Percentiles rank a stretch among this genome's conserved stretches.
These are phyloP conservation scores for Puya raimondii DNA, from an alignment of 176 grass and related monocot species.

Conservation along the genomic window DNA sequence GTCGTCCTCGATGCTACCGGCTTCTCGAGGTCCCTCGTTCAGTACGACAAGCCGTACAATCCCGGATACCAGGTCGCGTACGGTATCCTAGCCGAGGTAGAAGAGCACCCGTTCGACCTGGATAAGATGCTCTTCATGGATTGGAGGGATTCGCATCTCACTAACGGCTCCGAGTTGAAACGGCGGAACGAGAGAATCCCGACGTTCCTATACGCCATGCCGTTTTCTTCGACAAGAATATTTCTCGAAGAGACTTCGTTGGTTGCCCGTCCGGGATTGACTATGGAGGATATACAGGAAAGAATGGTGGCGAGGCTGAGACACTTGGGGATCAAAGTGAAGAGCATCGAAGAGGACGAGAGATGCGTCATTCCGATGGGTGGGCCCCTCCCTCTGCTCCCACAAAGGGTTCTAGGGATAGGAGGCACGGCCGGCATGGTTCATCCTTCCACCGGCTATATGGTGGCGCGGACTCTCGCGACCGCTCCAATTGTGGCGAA, in stretches of 20 bases:
- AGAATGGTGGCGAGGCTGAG: slow-evolving; percentile 75
- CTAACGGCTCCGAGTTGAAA: slow-evolving; percentile 34
- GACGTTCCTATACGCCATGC: slow-evolving; percentile 97
- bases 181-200: slow-evolving; percentile 57
- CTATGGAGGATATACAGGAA: slow-evolving; percentile 94
- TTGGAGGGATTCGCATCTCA: slow-evolving; percentile 89
- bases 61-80: slow-evolving; percentile 94
- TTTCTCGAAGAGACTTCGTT: slow-evolving; percentile 96
- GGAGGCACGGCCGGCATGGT: slow-evolving; percentile 97
- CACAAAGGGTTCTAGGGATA: slow-evolving; percentile 88
- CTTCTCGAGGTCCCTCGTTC: slow-evolving; percentile 78
- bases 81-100: slow-evolving; percentile 87
- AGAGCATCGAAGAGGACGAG: slow-evolving; percentile 89
- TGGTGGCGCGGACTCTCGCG: slow-evolving; percentile 89
- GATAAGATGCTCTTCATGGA: slow-evolving; percentile 99
- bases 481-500: slow-evolving; percentile 74
- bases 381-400: slow-evolving; percentile 69
- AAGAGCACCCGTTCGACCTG: slow-evolving; percentile 85
- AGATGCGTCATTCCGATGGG: slow-evolving; percentile 92
- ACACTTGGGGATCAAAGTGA: slow-evolving; percentile 70
- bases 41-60: slow-evolving; percentile 87
- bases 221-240: slow-evolving; percentile 72
- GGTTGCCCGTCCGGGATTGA: slow-evolving; percentile 72
- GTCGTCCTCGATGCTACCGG: slow-evolving; percentile 90
- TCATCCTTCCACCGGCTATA: slow-evolving; percentile 92